These are phyloP conservation scores for Sporisorium iseilematis-ciliati DNA, from an alignment of 1,284 basidiomycete genomes.

Conservation along the genomic window DNA sequence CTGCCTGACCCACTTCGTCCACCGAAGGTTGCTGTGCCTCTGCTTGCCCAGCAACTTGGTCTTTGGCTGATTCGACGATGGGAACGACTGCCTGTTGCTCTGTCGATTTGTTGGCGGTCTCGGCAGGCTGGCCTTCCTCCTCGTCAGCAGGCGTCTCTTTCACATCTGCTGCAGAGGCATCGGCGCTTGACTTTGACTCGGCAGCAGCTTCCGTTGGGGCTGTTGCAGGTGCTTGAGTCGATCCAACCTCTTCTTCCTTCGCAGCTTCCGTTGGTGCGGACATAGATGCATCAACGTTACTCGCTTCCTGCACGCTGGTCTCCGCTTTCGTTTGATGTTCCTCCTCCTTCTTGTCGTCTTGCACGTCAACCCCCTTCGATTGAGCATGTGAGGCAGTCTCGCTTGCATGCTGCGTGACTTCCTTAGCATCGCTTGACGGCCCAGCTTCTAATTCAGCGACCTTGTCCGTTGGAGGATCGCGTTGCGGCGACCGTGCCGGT, in stretches of 20 bases:
- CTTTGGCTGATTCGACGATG: background rate
- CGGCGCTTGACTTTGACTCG: too few relatives aligned
- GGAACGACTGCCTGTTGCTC: too few relatives aligned
- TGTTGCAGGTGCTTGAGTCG: too few relatives aligned
- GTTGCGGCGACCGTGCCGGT: conserved; percentile 7
- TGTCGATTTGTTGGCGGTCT: too few relatives aligned
- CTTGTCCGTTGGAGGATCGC: background rate
- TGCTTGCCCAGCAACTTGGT: background rate
- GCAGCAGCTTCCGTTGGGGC: too few relatives aligned
- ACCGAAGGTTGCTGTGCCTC: background rate
- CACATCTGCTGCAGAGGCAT: too few relatives aligned
- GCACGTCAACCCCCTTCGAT: background rate
- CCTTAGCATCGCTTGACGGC: background rate
- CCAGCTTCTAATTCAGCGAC: background rate
- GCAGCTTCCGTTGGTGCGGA: too few relatives aligned
- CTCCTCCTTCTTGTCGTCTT: conserved; percentile 2
- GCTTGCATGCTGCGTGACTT: background rate
- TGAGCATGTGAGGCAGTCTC: background rate
- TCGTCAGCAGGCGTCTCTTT: background rate
- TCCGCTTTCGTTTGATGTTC: background rate
- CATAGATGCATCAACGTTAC: too few relatives aligned
- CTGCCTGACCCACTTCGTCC: background rate
- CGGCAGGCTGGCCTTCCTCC: background rate
- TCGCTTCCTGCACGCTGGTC: too few relatives aligned
- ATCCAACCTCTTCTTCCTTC: too few relatives aligned